Conservation (phyloP, 2,329 filamentous ascomycete genomes). For the Colletotrichum sp. region DNA sequence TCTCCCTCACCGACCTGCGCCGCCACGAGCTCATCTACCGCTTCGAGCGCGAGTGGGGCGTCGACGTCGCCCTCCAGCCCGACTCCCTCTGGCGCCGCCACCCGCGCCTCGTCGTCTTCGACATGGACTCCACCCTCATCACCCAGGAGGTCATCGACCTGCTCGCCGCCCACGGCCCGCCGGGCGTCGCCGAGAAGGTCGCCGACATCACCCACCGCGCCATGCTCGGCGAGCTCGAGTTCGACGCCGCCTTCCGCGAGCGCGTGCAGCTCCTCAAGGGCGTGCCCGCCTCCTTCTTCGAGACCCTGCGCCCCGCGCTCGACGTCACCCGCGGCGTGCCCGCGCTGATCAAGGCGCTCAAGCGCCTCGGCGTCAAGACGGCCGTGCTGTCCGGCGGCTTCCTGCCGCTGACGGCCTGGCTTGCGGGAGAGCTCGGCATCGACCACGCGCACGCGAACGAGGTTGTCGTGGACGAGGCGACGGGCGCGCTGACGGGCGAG, state of each 20-base stretch:
- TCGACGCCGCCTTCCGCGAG: constrained; percentile 81
- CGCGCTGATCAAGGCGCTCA: constrained; percentile 76
- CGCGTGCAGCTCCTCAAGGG: constrained; percentile 83
- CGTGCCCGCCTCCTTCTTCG: constrained; percentile 79
- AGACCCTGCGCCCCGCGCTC: constrained; percentile 75
- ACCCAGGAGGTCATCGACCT: constrained; percentile 98
- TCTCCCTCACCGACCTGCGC: constrained; percentile 72
- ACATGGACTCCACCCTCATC: constrained; percentile 98
- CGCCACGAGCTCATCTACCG: constrained; percentile 83
- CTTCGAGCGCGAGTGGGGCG: constrained; percentile 89
- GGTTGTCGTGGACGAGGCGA: constrained; percentile 65
- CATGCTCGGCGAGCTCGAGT: constrained; percentile 96
- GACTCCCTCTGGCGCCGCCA: constrained; percentile 78
- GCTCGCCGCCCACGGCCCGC: constrained; percentile 72
- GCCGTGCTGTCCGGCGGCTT: constrained; percentile 95
- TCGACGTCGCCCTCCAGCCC: constrained; percentile 79
- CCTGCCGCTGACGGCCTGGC: constrained; percentile 85
- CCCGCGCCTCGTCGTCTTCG: constrained; percentile 90
- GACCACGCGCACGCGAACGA: constrained; percentile 92
- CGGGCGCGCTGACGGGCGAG: constrained; percentile 70
- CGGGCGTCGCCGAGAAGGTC: constrained; percentile 80
- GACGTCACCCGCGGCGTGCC: constrained; percentile 83
- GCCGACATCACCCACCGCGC: constrained; percentile 89
- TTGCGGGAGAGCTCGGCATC: constrained; percentile 80
- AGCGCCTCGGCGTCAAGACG: constrained; percentile 81